Conservation (phyloP, 148 eudicot genomes). For the Cornus controversa region DNA sequence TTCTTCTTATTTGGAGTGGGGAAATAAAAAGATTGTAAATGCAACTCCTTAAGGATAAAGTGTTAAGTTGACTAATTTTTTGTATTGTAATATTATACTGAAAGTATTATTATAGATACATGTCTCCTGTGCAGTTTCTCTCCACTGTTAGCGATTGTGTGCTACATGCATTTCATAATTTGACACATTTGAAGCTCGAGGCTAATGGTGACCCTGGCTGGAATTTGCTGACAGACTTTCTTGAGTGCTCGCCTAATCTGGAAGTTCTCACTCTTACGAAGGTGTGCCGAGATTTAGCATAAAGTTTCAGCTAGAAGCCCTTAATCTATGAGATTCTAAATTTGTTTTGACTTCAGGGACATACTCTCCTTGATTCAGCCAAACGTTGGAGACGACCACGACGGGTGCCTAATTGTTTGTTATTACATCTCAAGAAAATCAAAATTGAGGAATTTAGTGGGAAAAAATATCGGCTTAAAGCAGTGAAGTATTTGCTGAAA, state of each 20-base stretch:
- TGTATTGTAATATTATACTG: no score
- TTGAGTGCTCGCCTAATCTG: constrained; percentile 3
- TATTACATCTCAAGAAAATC: background rate
- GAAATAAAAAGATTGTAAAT: no score
- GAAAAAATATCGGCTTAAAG: background rate
- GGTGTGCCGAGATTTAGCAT: background rate
- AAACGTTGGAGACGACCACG: background rate
- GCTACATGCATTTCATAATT: background rate
- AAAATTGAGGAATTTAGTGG: background rate
- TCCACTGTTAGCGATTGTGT: no score
- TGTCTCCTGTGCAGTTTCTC: constrained; percentile 5
- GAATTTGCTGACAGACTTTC: constrained; percentile 1
- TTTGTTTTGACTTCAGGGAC: background rate
- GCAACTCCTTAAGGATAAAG: no score
- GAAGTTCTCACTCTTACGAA: background rate
- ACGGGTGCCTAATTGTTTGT: background rate
- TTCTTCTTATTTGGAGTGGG: no score
- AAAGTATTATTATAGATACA: no score
- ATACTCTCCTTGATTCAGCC: background rate
- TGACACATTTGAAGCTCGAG: background rate
- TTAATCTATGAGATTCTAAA: background rate
- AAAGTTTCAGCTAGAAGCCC: background rate
- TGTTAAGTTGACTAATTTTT: no score
- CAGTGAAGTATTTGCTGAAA: background rate
- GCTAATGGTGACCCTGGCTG: background rate